Evolutionary conservation across 805 yeast species (phyloP), one percentile per base, ranked within the genome.

Genomic region (Yamadazyma tumulicola): DNA sequence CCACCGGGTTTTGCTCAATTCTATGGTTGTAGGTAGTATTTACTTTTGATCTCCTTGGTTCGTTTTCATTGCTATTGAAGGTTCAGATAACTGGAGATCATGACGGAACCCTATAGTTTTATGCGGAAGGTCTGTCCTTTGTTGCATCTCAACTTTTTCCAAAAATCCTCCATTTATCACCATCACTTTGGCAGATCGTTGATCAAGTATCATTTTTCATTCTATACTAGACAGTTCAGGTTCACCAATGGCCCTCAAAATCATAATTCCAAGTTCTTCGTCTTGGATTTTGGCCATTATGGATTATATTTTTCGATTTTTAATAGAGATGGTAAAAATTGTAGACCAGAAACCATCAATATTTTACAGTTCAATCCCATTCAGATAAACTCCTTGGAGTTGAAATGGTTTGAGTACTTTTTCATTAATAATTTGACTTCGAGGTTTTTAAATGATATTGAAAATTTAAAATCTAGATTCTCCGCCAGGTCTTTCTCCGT

Each of bases 251-350:
- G 42, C 19, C 57, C 56, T 11, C 57, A 49, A 34, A 16, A 25
- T n/a, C 21, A 31, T 2, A 16, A 29, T n/a, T 9, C 12, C 10
- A 9, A 12, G 9, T 34, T 34, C 9, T 29, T 28, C 23, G 37
- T 32, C 5, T 23, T 34, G 8, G 31, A 28, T 28, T 26, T 29
- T 15, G 73, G 73, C n/a, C 73, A 67, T 37, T 67, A 64, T 42
- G 73, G 72, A 1, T 46, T 67, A 14, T 67, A 67, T 42, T 67
- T 55, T 37, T 54, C 68, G 5, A 56, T 67, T 31, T 63, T 57
- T 46, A 60, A 58, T 41, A 60, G 56, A 26, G 72, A 67, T 35
- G 55, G 47, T 23, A 40, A 38, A 12, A 29, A 24, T 21, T 18
- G n/a, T 11, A 19, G 24, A 14, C 19, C 11, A n/a, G 8, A 6